These are phyloP conservation scores for Stemphylium vesicarium DNA, from an alignment of 2,329 filamentous ascomycete genomes.

Conservation along the genomic window DNA sequence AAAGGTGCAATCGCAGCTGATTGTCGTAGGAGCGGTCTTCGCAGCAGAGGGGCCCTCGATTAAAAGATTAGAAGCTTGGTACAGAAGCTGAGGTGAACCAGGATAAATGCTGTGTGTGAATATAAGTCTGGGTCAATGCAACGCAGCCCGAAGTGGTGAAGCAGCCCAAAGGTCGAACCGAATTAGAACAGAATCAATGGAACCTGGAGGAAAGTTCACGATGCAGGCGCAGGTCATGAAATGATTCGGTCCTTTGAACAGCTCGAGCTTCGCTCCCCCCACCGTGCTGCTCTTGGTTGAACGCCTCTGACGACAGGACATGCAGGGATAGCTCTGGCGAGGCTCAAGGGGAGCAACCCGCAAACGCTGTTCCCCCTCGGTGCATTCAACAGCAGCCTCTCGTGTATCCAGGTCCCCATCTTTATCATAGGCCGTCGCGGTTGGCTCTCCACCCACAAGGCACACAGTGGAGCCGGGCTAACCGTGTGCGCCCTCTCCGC, in stretches of 20 bases:
- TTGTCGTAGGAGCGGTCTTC: not conserved
- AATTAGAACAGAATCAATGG: conserved; percentile 4
- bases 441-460: conserved; percentile 26
- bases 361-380: conserved; percentile 13
- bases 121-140: conserved; percentile 2
- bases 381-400: conserved; percentile 12
- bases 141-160: conserved; percentile 13
- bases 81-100: not conserved
- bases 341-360: conserved; percentile 5
- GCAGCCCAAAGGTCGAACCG: conserved; percentile 9
- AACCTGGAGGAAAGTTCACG: conserved; percentile 7
- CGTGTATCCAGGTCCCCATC: conserved; percentile 25
- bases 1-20: conserved; percentile 2
- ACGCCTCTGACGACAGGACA: conserved; percentile 33
- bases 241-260: conserved; percentile 18
- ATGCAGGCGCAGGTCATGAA: conserved; percentile 14
- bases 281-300: conserved; percentile 21
- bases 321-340: conserved; percentile 34
- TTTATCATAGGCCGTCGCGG: conserved; percentile 25
- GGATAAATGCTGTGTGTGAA: not conserved
- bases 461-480: conserved; percentile 19
- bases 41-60: not conserved
- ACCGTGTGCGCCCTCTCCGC: conserved; percentile 7
- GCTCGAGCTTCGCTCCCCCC: conserved; percentile 24
- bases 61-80: conserved; percentile 8